Conservation (phyloP, 257 asterid species). For the Nicotiana benthamiana region DNA sequence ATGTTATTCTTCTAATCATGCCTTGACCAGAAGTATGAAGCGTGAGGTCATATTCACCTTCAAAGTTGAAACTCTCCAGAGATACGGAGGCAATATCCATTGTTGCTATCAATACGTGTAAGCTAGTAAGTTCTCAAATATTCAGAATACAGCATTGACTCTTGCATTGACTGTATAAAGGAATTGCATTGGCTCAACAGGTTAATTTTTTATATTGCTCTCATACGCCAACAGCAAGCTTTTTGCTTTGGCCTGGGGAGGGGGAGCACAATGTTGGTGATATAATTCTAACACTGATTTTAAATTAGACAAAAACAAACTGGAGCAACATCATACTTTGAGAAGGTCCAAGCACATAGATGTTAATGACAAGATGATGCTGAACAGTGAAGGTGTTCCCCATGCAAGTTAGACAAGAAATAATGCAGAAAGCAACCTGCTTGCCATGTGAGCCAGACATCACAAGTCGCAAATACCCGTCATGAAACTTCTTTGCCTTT, state of each 20-base stretch:
- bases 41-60: background rate
- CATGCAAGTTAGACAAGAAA: background rate
- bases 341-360: conserved; percentile 3
- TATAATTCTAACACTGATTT: background rate
- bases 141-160: background rate
- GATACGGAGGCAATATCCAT: background rate
- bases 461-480: conserved; percentile 61
- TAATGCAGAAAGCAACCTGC: conserved; percentile 46
- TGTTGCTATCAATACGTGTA: background rate
- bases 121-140: background rate
- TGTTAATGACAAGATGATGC: conserved; percentile 5
- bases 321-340: background rate
- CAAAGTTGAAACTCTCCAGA: background rate
- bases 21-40: background rate
- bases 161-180: background rate
- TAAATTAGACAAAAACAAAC: background rate
- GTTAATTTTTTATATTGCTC: background rate
- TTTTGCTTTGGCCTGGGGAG: background rate
- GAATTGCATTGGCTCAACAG: background rate
- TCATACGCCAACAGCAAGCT: background rate
- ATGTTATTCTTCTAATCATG: background rate
- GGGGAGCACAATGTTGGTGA: background rate
- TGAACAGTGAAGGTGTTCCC: conserved; percentile 4
- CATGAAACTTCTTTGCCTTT: conserved; percentile 78
- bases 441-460: conserved; percentile 62